Base-by-base conservation (phyloP, 1,284 basidiomycete genomes). In the Tylopilus orsonianus region DNA sequence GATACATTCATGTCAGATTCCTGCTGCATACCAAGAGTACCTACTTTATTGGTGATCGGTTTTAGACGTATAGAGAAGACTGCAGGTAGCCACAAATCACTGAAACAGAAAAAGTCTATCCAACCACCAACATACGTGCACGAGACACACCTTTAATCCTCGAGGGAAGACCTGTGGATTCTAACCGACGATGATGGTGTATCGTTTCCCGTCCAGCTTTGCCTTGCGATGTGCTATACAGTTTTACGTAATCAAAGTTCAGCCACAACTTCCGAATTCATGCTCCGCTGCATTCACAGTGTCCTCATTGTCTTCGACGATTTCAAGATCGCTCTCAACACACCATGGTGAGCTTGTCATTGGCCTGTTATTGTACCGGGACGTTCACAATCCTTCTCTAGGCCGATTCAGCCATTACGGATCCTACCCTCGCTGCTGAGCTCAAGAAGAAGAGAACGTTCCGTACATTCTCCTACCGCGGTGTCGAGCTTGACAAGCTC, bases 401-500 rank as follows among this genome's bases (percentile, higher is more conserved):
- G 90, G 87, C 90, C 73, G 89, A 91, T 70, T 71, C 79, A 63
- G 76, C 75, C 48, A 77, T 91, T 65, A 95, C 93, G 71, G 91
- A 94, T 73, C 90, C 91, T 66, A 71, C 83, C 71, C 74, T 90
- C 70, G 93, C 93, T 64, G 93, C 93, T 59, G 93, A 93, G 72
- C 81, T 95, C 77, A 96, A 96, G 88, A 93, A 94, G 79, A 93
- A 87, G 83, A 81, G 96, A 70, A 94, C 93, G 56, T 99, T 99
- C 90, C 91, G 92, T 70, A 98, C 96, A 68, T 99, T 97, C 81
- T 90, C 90, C 41, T 99, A 96, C 87, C 90, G 96, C 68, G 96
- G 97, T 66, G 78, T 98, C 64, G 94, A 97, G 79, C 89, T 97
- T 60, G 92, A 97, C 70, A 90, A 96, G 75, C 92, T 99, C 69